phyloP scores from a whole-genome alignment of 768 basidiomycete species.

The Panaeolus cyanescens region DNA sequence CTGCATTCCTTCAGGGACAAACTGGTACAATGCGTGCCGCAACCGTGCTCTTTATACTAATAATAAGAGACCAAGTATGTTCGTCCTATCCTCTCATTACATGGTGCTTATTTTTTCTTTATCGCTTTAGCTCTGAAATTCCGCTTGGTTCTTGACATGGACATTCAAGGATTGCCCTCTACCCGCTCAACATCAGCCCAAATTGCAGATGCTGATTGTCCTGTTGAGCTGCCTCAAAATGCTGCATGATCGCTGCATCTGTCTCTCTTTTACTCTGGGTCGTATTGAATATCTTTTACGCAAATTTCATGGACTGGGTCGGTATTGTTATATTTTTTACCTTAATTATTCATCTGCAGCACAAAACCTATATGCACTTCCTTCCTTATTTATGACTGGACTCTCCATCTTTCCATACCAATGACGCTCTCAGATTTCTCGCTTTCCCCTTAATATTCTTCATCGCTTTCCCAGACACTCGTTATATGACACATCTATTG shows the following conservation, averaged over 20 bases:
- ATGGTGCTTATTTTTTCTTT: conserved; percentile 22
- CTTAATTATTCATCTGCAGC: not conserved
- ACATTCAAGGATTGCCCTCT: conserved; percentile 68
- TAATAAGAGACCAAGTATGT: conserved; percentile 65
- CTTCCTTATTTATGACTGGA: not conserved
- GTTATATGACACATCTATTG: conserved; percentile 1
- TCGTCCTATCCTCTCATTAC: not conserved
- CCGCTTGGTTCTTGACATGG: conserved; percentile 63
- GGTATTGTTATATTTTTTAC: conserved; percentile 1
- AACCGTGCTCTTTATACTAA: conserved; percentile 49
- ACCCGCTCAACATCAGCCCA: conserved; percentile 54
- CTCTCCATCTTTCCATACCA: not conserved
- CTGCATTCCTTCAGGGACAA: conserved; percentile 49
- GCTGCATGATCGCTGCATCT: conserved; percentile 36
- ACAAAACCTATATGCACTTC: not conserved
- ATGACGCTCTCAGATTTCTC: not conserved
- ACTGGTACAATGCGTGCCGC: conserved; percentile 79
- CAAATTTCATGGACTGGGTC: conserved; percentile 4
- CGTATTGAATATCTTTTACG: conserved; percentile 1
- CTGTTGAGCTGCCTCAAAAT: conserved; percentile 62
- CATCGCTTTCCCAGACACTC: not conserved
- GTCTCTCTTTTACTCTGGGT: not conserved
- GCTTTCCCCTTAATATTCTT: not conserved
- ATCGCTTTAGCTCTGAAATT: conserved; percentile 57
- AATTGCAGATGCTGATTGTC: conserved; percentile 64